Conservation (phyloP, 1,284 basidiomycete species). For the Ustilago bromivora region DNA sequence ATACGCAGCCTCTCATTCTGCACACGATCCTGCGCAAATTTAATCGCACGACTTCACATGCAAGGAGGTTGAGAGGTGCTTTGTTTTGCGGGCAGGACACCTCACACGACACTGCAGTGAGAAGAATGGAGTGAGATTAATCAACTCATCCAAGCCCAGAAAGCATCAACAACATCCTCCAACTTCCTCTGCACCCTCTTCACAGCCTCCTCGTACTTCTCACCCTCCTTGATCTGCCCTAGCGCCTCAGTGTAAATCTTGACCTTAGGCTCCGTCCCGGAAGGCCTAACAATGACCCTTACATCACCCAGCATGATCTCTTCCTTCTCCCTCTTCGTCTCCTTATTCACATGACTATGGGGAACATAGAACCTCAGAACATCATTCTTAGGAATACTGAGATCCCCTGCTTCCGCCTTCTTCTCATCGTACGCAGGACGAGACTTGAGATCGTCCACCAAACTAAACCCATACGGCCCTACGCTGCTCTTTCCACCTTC, state of each 20-base stretch:
- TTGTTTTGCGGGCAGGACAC: no score
- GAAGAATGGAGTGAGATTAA: neutral
- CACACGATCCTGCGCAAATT: no score
- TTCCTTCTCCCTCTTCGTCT: conserved; percentile 26
- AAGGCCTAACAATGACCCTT: conserved; percentile 59
- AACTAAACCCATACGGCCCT: conserved; percentile 31
- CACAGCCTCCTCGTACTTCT: conserved; percentile 43
- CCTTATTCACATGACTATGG: conserved; percentile 27
- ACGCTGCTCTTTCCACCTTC: conserved; percentile 35
- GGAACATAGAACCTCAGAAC: conserved; percentile 62
- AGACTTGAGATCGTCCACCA: conserved; percentile 55
- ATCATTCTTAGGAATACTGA: conserved; percentile 60
- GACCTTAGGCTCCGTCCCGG: conserved; percentile 62
- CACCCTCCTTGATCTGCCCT: conserved; percentile 45
- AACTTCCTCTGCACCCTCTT: conserved; percentile 45
- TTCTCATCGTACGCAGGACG: conserved; percentile 34
- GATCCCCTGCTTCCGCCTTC: conserved; percentile 47
- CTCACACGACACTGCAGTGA: neutral
- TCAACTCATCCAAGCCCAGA: conserved; percentile 58
- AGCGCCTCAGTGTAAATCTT: conserved; percentile 63
- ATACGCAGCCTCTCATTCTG: neutral
- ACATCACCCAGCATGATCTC: conserved; percentile 58
- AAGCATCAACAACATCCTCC: conserved; percentile 51
- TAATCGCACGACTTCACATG: no score
- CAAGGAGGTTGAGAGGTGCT: no score